These are phyloP conservation scores for Rhizoclosmatium globosum DNA, from an alignment of 192 early-diverging fungal genomes.

Conservation along the genomic window DNA sequence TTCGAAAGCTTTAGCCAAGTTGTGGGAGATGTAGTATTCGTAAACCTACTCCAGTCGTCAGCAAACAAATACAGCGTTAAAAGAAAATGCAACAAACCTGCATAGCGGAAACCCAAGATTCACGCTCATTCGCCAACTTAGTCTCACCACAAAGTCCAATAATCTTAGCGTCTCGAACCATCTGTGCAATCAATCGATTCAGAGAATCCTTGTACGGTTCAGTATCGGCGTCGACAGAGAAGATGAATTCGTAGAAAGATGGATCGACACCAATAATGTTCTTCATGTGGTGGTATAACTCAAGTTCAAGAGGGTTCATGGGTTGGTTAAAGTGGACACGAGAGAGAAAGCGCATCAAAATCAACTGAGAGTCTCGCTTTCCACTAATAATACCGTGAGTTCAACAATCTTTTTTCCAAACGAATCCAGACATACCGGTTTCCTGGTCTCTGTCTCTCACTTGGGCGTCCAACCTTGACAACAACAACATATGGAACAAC, in stretches of 20 bases:
- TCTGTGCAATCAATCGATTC: conserved; percentile 88
- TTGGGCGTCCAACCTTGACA: conserved; percentile 90
- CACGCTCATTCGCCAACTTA: conserved; percentile 88
- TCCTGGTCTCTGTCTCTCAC: conserved; percentile 88
- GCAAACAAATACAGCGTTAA: not conserved
- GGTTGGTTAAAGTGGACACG: conserved; percentile 93
- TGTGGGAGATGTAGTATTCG: conserved; percentile 75
- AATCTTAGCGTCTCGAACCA: conserved; percentile 90
- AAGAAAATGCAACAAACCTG: conserved; percentile 58
- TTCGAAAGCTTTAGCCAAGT: conserved; percentile 71
- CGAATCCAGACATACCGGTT: conserved; percentile 73
- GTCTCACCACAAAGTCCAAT: conserved; percentile 98
- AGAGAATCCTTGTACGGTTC: conserved; percentile 84
- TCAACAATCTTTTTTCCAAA: not conserved
- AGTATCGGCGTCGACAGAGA: conserved; percentile 99
- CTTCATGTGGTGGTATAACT: conserved; percentile 99
- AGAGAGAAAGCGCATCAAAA: conserved; percentile 98
- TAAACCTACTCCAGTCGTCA: conserved; percentile 67
- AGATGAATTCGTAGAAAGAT: conserved; percentile 92
- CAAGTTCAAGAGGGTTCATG: conserved; percentile 96
- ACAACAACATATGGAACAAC: conserved; percentile 96
- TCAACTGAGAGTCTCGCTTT: conserved; percentile 98
- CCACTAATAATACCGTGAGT: conserved; percentile 56
- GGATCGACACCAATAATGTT: conserved; percentile 98
- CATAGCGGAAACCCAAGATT: conserved; percentile 97